Evolutionary conservation across 2,329 filamentous ascomycete species (phyloP), one percentile per base, ranked within the genome.

Genomic region (Zarea fungicola): DNA sequence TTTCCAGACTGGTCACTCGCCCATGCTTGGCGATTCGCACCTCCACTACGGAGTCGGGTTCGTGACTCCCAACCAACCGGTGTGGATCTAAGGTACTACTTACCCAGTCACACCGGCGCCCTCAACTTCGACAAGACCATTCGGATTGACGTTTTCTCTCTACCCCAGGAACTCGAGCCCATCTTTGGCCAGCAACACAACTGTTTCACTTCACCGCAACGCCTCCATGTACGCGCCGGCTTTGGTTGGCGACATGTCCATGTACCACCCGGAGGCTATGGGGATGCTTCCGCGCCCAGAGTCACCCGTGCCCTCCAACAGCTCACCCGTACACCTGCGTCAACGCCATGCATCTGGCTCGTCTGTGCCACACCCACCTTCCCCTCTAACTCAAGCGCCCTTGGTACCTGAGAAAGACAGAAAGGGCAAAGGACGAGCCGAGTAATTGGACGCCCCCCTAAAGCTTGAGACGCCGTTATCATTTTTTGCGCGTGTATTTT

Each of bases 11-110:
- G 66, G 70, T 55, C 70, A 71, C 62, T 69, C 72, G 52, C 68
- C 72, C 56, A 67, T 70, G 60, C 65, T 73, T 62, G 72, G 66
- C 66, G 74, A 68, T 59, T 62, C 63, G 47, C 59, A 63, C 59
- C 64, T 72, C 63, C 66, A 60, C 62, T 69, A 65, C 58, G 66
- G 66, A 70, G 61, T 67, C 60, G 78, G 78, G 78, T 81, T 81
- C 74, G 78, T 81, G 70, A 73, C 75, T 78, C 77, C 77, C 74
- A 72, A 76, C 68, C 76, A 80, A 70, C 69, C 77, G 66, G 71
- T 80, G 71, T 81, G 77, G 77, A 79, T 75, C 68, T 81, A 69
- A 64, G 60, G 66, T 64, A 61, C 61, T n/a, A n/a, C 44, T 21
- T 66, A 58, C 61, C 56, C 58, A 61, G 61, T 64, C 67, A 68